Evolutionary conservation across 345 rosid species (phyloP), one percentile per base, ranked within the genome.

Genomic region (Kernera saxatilis): DNA sequence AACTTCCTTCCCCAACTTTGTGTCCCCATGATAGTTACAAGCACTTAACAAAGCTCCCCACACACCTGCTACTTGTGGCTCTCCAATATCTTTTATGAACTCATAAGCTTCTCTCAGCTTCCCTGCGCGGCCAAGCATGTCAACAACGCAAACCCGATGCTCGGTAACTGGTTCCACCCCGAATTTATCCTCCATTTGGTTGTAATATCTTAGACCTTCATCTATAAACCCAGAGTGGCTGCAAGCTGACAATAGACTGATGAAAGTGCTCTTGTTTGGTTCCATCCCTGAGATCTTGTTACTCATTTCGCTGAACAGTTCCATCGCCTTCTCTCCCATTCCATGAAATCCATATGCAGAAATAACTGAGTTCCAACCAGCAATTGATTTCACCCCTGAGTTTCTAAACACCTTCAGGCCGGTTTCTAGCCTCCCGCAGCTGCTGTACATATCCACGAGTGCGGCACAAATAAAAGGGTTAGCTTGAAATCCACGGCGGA

Each of bases 41-140:
- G 84, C 84, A 76, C 84, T 78, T 23, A 84, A 76, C 75, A 84
- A 67, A 58, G 87, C 88, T 10, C 91, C 91, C 85, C 78, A 83
- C 1, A 83, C 82, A 15, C 87, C 87, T 5, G 84, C 70, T 53
- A 78, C 68, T 4, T 82, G 75, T 63, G 37, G 58, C 40, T 58
- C 72, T 25, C 64, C 68, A 52, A 70, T 56, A 68, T 78, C 41
- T 69, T 19, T 77, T 33, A 86, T 80, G 54, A 83, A 82, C 39
- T 78, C 79, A 51, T 81, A 80, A 23, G 91, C 91, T 44, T 86
- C 82, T 30, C 51, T 68, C 18, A 86, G 82, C 64, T 58, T 80
- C 50, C 91, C 88, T 0, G 83, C 79, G 30, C 86, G 71, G 30
- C 91, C 91, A 5, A 87, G 83, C 85, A 84, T 81, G 53, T 81